Evolutionary conservation across 2,329 filamentous ascomycete species (phyloP).

Genomic region (Botrytis fragariae): DNA sequence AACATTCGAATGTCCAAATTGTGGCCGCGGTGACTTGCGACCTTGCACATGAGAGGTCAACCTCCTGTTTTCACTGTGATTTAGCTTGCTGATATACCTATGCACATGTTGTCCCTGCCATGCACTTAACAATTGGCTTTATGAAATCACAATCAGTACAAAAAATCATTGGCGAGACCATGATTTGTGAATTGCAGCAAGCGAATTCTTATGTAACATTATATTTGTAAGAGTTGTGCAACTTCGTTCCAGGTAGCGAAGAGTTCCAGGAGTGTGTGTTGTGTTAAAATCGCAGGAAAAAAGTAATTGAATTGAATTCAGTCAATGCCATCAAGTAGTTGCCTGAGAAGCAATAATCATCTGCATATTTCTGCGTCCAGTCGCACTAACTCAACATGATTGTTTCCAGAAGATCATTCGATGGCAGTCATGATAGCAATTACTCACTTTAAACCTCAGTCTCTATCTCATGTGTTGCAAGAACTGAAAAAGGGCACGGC

Average conservation of each 20-base stretch:
- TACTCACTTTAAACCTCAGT: neutral
- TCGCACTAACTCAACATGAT: neutral
- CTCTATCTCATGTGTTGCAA: neutral
- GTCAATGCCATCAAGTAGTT: neutral
- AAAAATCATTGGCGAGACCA: neutral
- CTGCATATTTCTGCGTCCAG: neutral
- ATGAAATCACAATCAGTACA: neutral
- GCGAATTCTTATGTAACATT: neutral
- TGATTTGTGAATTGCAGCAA: neutral
- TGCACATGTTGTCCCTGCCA: neutral
- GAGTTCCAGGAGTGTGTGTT: neutral
- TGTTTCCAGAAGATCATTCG: neutral
- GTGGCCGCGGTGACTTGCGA: neutral
- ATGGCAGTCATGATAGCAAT: neutral
- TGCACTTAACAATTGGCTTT: neutral
- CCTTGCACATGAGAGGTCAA: neutral
- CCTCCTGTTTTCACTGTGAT: neutral
- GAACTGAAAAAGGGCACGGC: neutral
- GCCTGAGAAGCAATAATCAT: neutral
- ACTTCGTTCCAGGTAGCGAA: neutral
- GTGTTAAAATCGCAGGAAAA: neutral
- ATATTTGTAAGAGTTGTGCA: neutral
- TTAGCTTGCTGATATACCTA: neutral
- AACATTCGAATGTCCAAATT: neutral
- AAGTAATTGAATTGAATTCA: neutral